Conservation (phyloP, 768 basidiomycete species). For the Cystobasidium ongulense region DNA sequence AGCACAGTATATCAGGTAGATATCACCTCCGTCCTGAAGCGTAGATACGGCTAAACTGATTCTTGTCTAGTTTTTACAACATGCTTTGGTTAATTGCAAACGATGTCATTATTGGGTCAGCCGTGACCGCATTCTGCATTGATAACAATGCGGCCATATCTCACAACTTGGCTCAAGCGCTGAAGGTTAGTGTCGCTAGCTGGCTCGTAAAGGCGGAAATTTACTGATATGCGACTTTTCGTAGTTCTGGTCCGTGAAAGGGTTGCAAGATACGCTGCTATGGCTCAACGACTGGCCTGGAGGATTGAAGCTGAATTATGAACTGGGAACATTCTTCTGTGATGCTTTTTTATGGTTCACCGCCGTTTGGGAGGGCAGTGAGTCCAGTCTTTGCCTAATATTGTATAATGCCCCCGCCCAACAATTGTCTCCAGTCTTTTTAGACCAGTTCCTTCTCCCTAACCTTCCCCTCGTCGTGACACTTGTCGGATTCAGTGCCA, state of each 20-base stretch:
- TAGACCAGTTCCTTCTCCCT: slow-evolving; percentile 42
- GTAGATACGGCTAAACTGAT: not conserved
- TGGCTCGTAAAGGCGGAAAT: not conserved
- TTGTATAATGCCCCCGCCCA: slow-evolving; percentile 23
- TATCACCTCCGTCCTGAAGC: not conserved
- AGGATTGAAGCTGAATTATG: slow-evolving; percentile 89
- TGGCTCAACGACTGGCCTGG: slow-evolving; percentile 97
- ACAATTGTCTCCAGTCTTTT: slow-evolving; percentile 28
- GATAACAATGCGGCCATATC: slow-evolving; percentile 58
- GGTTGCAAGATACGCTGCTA: slow-evolving; percentile 53
- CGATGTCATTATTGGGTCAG: slow-evolving; percentile 75
- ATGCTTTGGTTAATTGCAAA: slow-evolving; percentile 83
- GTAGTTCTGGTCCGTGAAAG: slow-evolving; percentile 50
- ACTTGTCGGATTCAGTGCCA: slow-evolving; percentile 41
- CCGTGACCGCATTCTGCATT: slow-evolving; percentile 61
- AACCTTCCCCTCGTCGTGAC: slow-evolving; percentile 45
- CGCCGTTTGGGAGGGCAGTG: slow-evolving; percentile 61
- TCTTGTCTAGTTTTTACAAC: slow-evolving; percentile 68
- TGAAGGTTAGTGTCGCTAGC: slow-evolving; percentile 47
- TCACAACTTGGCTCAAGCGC: slow-evolving; percentile 42
- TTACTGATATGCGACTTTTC: not conserved
- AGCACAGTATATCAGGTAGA: slow-evolving; percentile 19
- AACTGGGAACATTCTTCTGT: slow-evolving; percentile 79
- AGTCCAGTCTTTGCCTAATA: slow-evolving; percentile 42
- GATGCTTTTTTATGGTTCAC: slow-evolving; percentile 61